phyloP scores from a whole-genome alignment of 2,329 filamentous ascomycete genomes.

The Botrytis medusae region DNA sequence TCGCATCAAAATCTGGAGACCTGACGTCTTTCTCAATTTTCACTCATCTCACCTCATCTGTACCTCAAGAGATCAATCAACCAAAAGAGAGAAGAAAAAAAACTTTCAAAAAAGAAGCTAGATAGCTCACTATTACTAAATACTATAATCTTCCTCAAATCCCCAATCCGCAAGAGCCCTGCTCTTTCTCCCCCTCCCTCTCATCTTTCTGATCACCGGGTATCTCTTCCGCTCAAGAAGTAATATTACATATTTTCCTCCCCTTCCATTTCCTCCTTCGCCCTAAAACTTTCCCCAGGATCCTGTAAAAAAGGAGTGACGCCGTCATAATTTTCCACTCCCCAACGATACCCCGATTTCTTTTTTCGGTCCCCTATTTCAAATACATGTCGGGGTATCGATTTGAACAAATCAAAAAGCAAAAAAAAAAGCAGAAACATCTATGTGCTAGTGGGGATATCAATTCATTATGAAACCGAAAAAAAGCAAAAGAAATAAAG shows the following conservation, averaged over 20 bases:
- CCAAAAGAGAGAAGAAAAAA: not conserved
- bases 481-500: conserved; percentile 10
- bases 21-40: not conserved
- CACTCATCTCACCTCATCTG: not conserved
- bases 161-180: not conserved
- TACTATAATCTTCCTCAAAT: not conserved
- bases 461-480: conserved; percentile 24
- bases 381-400: conserved; percentile 10
- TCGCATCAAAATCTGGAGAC: not conserved
- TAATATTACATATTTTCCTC: conserved; percentile 10
- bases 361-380: conserved; percentile 6
- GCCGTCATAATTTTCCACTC: conserved; percentile 22
- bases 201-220: not conserved
- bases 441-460: conserved; percentile 34
- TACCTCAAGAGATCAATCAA: not conserved
- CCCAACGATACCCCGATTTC: conserved; percentile 6
- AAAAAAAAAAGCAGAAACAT: conserved; percentile 24
- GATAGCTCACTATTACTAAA: not conserved
- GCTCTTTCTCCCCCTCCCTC: not conserved
- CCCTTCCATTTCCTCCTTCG: not conserved
- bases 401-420: not conserved
- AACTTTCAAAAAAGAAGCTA: not conserved
- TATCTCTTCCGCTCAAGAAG: not conserved
- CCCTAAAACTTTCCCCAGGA: not conserved
- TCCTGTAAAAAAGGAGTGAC: conserved; percentile 22